Base-by-base conservation (phyloP, 257 asterid species). In the Paraleonurus japonicus region DNA sequence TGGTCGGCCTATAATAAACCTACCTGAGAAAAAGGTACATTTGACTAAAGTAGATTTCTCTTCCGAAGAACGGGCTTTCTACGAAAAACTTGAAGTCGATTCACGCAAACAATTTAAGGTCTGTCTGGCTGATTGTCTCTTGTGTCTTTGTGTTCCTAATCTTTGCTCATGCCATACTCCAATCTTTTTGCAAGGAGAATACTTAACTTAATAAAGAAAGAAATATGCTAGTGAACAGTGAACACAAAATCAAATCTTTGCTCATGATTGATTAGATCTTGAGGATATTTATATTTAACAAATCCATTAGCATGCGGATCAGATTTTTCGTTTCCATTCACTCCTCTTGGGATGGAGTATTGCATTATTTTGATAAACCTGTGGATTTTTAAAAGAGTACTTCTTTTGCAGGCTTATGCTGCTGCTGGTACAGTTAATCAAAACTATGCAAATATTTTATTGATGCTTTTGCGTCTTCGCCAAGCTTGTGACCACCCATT, bases 401-500 rank as follows among this genome's bases (percentile, higher is more conserved):
- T 48, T 65, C 0, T 69, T 63, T 80, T 81, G 78, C 88, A 95
- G 99, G 96, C 91, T 71, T 95, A 88, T 83, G 99, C 99, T 80
- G 98, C 92, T 78, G 99, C 99, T 73, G 99, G 99, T 75, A 95
- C 99, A 50, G 85, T 95, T 61, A 88, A 74, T 76, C 99, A 95
- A 83, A 95, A 95, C 76, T 95, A 95, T 81, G 99, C 99, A 43
- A 95, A 89, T 81, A 92, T 95, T 73, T 82, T 95, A 4, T 73
- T 95, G 88, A 65, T 95, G 95, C 99, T 95, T 81, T 85, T 95
- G 65, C 96, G 99, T 27, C 96, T 95, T 73, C 98, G 99, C 71
- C 99, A 95, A 86, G 98, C 98, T 75, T 95, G 99, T 81, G 99
- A 92, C 84, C 99, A 95, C 81, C 99, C 99, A 3, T 79, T 86